Conservation (phyloP, 495 filamentous ascomycete genomes). For the Hapsidospora chrysogenum region DNA sequence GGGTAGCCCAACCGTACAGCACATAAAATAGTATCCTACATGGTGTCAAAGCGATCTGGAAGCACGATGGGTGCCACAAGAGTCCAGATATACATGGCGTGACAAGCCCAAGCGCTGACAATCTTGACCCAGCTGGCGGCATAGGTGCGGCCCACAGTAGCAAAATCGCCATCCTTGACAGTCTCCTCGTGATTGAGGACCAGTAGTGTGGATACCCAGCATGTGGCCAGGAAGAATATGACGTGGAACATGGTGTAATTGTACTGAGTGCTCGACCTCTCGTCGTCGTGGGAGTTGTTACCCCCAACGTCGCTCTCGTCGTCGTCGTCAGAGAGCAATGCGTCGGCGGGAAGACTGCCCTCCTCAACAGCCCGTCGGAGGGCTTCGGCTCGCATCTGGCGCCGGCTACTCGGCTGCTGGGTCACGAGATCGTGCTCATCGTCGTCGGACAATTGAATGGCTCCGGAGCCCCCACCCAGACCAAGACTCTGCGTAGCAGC, state of each 20-base stretch:
- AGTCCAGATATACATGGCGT: conserved; percentile 86
- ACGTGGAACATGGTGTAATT: conserved; percentile 93
- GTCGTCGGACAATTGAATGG: conserved; percentile 45
- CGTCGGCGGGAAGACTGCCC: conserved; percentile 80
- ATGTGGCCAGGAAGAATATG: conserved; percentile 91
- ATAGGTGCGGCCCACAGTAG: conserved; percentile 83
- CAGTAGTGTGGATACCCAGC: conserved; percentile 86
- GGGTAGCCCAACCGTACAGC: too few species aligned
- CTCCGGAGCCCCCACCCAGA: conserved; percentile 45
- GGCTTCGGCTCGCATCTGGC: conserved; percentile 84
- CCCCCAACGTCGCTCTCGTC: conserved; percentile 49
- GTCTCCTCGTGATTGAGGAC: conserved; percentile 61
- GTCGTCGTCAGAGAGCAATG: conserved; percentile 68
- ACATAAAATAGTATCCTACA: too few species aligned
- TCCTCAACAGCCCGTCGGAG: conserved; percentile 83
- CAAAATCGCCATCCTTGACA: conserved; percentile 52
- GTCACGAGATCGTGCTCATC: conserved; percentile 77
- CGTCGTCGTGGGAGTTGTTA: conserved; percentile 60
- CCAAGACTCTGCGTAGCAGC: conserved; percentile 90
- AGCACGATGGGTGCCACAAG: conserved; percentile 71
- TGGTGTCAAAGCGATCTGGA: conserved; percentile 78
- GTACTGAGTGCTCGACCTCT: conserved; percentile 80
- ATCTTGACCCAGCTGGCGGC: conserved; percentile 99
- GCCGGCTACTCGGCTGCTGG: conserved; percentile 61
- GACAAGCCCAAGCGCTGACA: conserved; percentile 92